Conservation (phyloP, 2,329 filamentous ascomycete species). For the Pseudocercospora vitis region DNA sequence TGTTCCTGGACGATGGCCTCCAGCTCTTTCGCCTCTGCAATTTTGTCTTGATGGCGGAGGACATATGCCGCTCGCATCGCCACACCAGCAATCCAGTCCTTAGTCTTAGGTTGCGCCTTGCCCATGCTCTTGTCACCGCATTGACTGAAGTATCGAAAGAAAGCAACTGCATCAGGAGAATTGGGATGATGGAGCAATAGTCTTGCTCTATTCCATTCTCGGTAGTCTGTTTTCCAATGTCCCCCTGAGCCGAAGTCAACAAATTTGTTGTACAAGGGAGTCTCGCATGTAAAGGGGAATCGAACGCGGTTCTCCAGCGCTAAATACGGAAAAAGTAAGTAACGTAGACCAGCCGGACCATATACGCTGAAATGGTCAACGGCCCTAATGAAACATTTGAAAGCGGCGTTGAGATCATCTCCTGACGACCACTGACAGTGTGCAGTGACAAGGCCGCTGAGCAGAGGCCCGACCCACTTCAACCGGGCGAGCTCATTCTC, state of each 20-base stretch:
- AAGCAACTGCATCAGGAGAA: background rate
- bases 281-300: background rate
- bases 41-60: background rate
- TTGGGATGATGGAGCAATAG: background rate
- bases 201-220: no score
- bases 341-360: background rate
- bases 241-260: background rate
- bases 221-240: no score
- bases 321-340: background rate
- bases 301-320: background rate
- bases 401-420: background rate
- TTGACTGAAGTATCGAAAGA: no score
- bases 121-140: no score
- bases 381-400: background rate
- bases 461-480: background rate
- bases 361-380: background rate
- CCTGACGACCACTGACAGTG: background rate
- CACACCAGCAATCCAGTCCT: background rate
- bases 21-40: background rate
- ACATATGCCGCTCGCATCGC: background rate
- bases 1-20: background rate
- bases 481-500: background rate
- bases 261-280: background rate
- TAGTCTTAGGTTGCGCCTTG: background rate
- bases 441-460: background rate